Evolutionary conservation across 805 yeast genomes (phyloP), one percentile per base, ranked within the genome.

Genomic region (Cyberlindnera euphorbiae): DNA sequence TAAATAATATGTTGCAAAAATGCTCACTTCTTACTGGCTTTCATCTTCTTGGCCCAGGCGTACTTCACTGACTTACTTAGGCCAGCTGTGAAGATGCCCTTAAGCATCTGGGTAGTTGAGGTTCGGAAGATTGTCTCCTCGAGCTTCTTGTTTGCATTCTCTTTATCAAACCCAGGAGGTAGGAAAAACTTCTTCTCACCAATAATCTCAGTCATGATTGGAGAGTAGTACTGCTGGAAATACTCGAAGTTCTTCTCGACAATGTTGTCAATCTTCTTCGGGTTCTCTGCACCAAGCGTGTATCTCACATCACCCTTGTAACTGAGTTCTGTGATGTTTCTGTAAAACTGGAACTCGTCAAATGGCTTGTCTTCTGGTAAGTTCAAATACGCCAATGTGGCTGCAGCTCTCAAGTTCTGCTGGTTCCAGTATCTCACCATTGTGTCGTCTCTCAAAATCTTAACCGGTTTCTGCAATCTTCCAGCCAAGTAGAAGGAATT

Each of bases 61-160:
- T 89, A 89, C 50, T 70, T 74, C 33, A 77, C 54, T 9, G 89
- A 77, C 54, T 82, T 84, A 14, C 64, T 54, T 1, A 83, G 33
- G 1, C 98, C 98, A 1, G 97, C 96, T 4, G 95, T 87, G 28
- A 86, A 63, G 2, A 90, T 50, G 0, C 98, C 98, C 58, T 90
- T 88, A 13, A 77, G 45, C 21, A 86, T 76, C 59, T 93, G 98
- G 8, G 77, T 59, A 12, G 79, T 54, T 12, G 95, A 84, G n/a
- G 93, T 80, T 53, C 63, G 62, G 28, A 66, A 66, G 7, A 89
- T 88, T 1, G 82, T 82, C 17, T 67, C 59, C 44, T 65, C 61
- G 26, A 84, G 64, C 26, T 49, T 54, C 17, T 32, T 24, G 10
- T 49, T 44, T 4, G 67, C 61, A 31, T 62, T 64, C 16, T 63